A percentile compares a stretch with the other conserved stretches of the same genome.
These are phyloP conservation scores for Diplodia sapinea DNA, from an alignment of 2,329 filamentous ascomycete genomes.

Conservation along the genomic window DNA sequence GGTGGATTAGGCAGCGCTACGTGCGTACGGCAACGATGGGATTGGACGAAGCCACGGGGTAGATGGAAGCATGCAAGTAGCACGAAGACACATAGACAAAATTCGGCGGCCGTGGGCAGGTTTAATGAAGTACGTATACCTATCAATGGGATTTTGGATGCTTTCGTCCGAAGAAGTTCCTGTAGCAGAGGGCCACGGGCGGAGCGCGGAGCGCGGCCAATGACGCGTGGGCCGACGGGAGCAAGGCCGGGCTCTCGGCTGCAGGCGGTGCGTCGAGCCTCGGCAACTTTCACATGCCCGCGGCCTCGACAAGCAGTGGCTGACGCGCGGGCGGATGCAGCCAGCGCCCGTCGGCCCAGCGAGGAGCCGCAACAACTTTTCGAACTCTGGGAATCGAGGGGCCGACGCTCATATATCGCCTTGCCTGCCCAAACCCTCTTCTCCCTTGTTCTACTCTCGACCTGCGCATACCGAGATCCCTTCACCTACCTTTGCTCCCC, in stretches of 20 bases:
- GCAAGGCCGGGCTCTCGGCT: conserved; percentile 1
- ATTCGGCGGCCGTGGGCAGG: background rate
- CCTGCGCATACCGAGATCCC: background rate
- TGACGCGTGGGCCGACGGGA: conserved; percentile 4
- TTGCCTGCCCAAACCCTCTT: background rate
- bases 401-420: background rate
- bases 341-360: background rate
- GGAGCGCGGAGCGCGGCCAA: conserved; percentile 13
- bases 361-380: conserved; percentile 26
- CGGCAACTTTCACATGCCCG: conserved; percentile 29
- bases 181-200: background rate
- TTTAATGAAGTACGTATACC: background rate
- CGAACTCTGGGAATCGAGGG: conserved; percentile 20
- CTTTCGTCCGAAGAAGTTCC: conserved; percentile 17
- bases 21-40: conserved; percentile 6
- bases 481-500: background rate
- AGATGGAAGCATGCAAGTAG: conserved; percentile 21
- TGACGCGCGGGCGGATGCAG: conserved; percentile 10
- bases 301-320: background rate
- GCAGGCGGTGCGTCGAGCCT: conserved; percentile 10
- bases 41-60: conserved; percentile 10
- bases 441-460: background rate
- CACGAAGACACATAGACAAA: conserved; percentile 26
- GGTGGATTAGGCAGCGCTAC: conserved; percentile 3
- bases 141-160: background rate